Evolutionary conservation across 176 grass and related monocot species (phyloP).

Genomic region (Puya raimondii): DNA sequence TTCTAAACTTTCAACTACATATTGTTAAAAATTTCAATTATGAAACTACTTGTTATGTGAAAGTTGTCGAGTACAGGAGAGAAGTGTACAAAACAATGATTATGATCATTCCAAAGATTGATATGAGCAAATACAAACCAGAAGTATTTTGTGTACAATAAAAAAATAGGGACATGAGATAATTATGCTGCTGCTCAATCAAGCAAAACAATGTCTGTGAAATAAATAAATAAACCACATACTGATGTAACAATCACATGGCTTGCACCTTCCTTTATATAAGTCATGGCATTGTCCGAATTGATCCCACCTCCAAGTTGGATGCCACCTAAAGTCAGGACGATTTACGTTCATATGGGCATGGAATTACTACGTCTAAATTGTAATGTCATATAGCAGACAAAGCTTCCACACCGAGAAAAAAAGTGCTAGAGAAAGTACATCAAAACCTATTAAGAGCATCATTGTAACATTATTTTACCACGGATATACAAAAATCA

Average conservation of each 20-base stretch:
- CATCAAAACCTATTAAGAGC: background rate
- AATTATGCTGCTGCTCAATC: background rate
- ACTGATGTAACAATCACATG: constrained; percentile 96
- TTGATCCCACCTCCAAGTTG: constrained; percentile 98
- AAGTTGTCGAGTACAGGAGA: background rate
- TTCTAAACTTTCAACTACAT: no score
- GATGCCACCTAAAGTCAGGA: constrained; percentile 64
- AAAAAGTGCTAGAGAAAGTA: constrained; percentile 1
- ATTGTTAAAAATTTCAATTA: no score
- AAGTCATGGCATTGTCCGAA: constrained; percentile 63
- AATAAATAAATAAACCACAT: constrained; percentile 20
- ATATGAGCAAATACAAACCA: background rate
- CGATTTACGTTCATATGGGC: constrained; percentile 11
- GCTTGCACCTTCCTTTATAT: constrained; percentile 85
- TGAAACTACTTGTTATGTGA: no score
- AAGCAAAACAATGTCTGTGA: constrained; percentile 1
- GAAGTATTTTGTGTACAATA: background rate
- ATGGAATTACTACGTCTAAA: no score
- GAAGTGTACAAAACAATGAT: background rate
- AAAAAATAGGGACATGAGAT: background rate
- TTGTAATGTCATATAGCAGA: no score
- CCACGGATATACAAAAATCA: background rate
- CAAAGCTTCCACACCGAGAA: background rate
- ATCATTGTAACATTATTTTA: background rate
- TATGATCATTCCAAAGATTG: background rate